Evolutionary conservation across 805 yeast genomes (phyloP).

Genomic region (Cyberlindnera samutprakarnensis): DNA sequence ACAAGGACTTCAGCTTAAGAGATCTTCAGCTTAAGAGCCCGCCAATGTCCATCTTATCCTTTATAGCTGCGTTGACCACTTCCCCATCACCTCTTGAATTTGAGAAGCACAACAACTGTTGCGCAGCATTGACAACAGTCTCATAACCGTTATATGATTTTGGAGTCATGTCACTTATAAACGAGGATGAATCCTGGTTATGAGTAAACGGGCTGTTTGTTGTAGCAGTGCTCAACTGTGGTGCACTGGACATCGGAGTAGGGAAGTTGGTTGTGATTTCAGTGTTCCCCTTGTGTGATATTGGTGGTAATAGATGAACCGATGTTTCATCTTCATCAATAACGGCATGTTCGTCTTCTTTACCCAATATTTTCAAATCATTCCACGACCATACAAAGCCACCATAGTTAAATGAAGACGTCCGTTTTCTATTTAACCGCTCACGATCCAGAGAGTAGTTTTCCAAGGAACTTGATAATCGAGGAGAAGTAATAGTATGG

Average conservation of each 20-base stretch:
- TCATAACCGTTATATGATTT: slow-evolving; percentile 18
- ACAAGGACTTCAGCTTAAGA: no score
- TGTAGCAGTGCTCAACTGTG: not conserved
- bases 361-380: slow-evolving; percentile 16
- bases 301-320: no score
- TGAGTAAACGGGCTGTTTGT: slow-evolving; percentile 1
- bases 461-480: not conserved
- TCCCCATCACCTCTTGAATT: slow-evolving; percentile 1
- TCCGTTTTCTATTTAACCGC: slow-evolving; percentile 2
- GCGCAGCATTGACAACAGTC: slow-evolving; percentile 20
- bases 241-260: slow-evolving; percentile 1
- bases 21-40: slow-evolving; percentile 14
- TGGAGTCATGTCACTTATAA: slow-evolving; percentile 8
- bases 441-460: slow-evolving; percentile 1
- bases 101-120: slow-evolving; percentile 15
- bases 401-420: slow-evolving; percentile 19
- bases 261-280: not conserved
- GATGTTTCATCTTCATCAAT: slow-evolving; percentile 2
- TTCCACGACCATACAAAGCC: slow-evolving; percentile 23
- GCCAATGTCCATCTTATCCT: slow-evolving; percentile 15
- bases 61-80: not conserved
- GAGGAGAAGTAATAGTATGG: not conserved
- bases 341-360: slow-evolving; percentile 9
- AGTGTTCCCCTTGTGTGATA: no score
- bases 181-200: no score